Base-by-base conservation (phyloP, 495 filamentous ascomycete genomes). In the Neurospora africana region DNA sequence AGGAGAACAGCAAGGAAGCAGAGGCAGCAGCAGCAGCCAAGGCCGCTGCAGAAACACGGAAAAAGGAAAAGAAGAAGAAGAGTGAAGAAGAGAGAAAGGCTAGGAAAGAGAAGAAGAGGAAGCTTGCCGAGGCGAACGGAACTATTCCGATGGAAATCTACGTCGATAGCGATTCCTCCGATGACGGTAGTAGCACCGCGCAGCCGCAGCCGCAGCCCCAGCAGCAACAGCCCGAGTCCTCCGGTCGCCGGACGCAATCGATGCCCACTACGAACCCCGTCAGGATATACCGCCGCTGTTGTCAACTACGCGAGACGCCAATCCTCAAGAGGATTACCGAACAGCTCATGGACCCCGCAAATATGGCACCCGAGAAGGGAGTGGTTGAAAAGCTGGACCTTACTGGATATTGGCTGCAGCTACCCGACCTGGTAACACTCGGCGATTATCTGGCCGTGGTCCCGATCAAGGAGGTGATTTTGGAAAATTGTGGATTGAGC, bases 381-480 rank as follows among this genome's bases (percentile, higher is more conserved):
- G 86, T 93, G 36, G 89, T 99, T 1, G 88, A 89, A 58, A 91
- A 88, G 76, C 82, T 99, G 17, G 93, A 98, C 79, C 85, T 99
- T 5, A 92, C 89, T 10, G 91, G 91, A 39, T 97, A 94, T 74
- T 90, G 89, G 76, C 89, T 98, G 86, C 89, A 91, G 61, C 82
- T 94, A 30, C 84, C 91, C 15, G 95, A 99, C 79, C 83, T 96
- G 39, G 82, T 93, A 33, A 96, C 95, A 0, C 85, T 99, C 27
- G 91, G 93, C 69, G 95, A 99, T 78, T 99, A 95, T 84, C 85
- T 99, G 35, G 95, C 95, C 17, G 87, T 99, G 4, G 95, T 98
- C 9, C 95, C 95, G 0, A 89, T 99, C 7, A 91, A 90, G 73
- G 91, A 93, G 71, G 79, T 99, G 1, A 85, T 93, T 9, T 82